phyloP scores from a whole-genome alignment of 805 yeast genomes.

The Ogataea glucozyma region DNA sequence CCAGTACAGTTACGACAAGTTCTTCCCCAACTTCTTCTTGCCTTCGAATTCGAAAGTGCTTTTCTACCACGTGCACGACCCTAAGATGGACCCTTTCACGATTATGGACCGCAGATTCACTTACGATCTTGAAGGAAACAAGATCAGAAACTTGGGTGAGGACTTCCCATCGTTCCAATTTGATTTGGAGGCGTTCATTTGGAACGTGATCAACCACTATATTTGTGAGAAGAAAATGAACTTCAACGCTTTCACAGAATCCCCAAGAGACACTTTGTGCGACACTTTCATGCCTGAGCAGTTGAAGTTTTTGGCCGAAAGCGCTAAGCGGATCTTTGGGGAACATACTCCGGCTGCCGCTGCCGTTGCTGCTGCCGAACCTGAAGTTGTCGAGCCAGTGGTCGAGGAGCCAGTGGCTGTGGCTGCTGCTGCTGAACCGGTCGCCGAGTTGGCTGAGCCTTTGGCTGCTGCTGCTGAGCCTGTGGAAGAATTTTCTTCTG shows the following conservation, averaged over 20 bases:
- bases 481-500: constrained; percentile 4
- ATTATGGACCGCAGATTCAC: constrained; percentile 32
- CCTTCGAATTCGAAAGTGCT: constrained; percentile 32
- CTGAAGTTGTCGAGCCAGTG: no score
- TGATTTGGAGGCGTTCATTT: constrained; percentile 35
- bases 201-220: constrained; percentile 37
- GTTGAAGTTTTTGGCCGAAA: constrained; percentile 25
- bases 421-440: constrained; percentile 2
- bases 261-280: constrained; percentile 28
- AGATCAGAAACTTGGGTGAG: constrained; percentile 37
- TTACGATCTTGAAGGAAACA: constrained; percentile 31
- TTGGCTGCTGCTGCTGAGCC: constrained; percentile 1
- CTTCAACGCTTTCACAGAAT: constrained; percentile 25
- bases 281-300: constrained; percentile 31
- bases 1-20: constrained; percentile 31
- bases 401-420: constrained; percentile 1
- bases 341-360: constrained; percentile 16
- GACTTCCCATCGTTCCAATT: constrained; percentile 35
- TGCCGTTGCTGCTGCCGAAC: no score
- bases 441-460: background rate
- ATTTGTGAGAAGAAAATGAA: constrained; percentile 33
- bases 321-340: constrained; percentile 25
- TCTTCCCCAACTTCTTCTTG: constrained; percentile 29
- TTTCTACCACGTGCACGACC: constrained; percentile 53
- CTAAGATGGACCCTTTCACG: constrained; percentile 55